These are phyloP conservation scores for Gossypium sturtianum DNA, from an alignment of 345 rosid genomes.

Conservation along the genomic window DNA sequence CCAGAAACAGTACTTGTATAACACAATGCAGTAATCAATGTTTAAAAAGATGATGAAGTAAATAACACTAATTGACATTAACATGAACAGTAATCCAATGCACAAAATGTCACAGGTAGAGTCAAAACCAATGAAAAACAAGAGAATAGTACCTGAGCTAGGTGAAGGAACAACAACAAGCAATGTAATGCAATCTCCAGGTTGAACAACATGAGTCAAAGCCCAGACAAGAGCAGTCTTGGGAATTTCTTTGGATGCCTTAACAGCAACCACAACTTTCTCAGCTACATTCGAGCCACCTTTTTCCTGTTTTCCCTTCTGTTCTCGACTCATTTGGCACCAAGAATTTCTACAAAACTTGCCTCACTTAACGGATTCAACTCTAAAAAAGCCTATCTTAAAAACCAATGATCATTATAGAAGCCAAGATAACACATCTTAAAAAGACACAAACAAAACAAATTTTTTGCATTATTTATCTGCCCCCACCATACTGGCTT, in stretches of 20 bases:
- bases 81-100: not conserved
- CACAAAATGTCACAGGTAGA: not conserved
- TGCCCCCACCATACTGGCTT: conserved; percentile 40
- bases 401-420: conserved; percentile 9
- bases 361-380: conserved; percentile 17
- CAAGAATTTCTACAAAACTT: not conserved
- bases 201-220: conserved; percentile 92
- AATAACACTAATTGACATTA: not conserved
- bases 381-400: conserved; percentile 12
- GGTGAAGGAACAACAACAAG: conserved; percentile 82
- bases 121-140: not conserved
- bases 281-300: conserved; percentile 42
- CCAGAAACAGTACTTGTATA: too few relatives aligned
- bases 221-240: conserved; percentile 95
- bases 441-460: conserved; percentile 16
- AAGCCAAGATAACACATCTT: conserved; percentile 14
- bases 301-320: conserved; percentile 54
- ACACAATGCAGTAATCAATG: not conserved
- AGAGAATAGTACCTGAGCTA: conserved; percentile 45
- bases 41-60: not conserved
- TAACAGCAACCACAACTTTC: conserved; percentile 91
- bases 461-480: conserved; percentile 28
- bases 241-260: conserved; percentile 93
- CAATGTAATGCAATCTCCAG: conserved; percentile 88
- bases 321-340: conserved; percentile 51